Percentiles rank a stretch among this genome's conserved stretches.
These are phyloP conservation scores for Fusarium sp. DNA, from an alignment of 2,329 filamentous ascomycete genomes.

Conservation along the genomic window DNA sequence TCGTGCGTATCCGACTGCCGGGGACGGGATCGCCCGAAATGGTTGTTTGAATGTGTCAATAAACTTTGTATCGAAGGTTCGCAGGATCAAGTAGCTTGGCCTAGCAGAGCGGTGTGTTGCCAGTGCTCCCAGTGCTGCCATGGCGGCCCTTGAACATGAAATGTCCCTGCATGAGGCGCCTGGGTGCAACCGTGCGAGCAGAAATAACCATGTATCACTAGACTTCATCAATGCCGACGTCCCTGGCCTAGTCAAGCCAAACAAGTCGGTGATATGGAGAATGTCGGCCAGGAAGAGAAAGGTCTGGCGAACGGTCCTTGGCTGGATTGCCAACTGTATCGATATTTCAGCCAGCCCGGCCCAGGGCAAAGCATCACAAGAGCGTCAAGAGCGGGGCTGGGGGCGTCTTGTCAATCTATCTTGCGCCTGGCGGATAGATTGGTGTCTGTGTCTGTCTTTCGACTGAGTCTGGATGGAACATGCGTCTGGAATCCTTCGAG, in stretches of 20 bases:
- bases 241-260: slow-evolving; percentile 2
- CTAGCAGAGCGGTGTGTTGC: slow-evolving; percentile 26
- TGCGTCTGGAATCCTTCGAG: slow-evolving; percentile 11
- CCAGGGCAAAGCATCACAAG: slow-evolving; percentile 15
- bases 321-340: slow-evolving; percentile 12
- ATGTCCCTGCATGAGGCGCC: slow-evolving; percentile 36
- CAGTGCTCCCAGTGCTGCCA: slow-evolving; percentile 12
- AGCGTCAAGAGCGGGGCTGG: slow-evolving; percentile 21
- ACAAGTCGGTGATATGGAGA: slow-evolving; percentile 2
- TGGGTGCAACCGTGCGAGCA: slow-evolving; percentile 22
- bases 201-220: slow-evolving; percentile 10
- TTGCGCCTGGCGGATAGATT: slow-evolving; percentile 12
- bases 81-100: slow-evolving; percentile 1
- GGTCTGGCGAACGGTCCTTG: slow-evolving; percentile 9
- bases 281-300: slow-evolving; percentile 5
- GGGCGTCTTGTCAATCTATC: slow-evolving; percentile 14
- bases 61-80: slow-evolving; percentile 17
- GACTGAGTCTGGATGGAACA: slow-evolving; percentile 11
- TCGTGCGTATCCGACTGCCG: slow-evolving; percentile 19
- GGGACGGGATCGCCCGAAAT: slow-evolving; percentile 26
- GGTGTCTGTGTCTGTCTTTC: background rate
- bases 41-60: slow-evolving; percentile 12
- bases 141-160: slow-evolving; percentile 2
- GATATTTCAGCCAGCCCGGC: slow-evolving; percentile 37
- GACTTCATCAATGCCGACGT: slow-evolving; percentile 6